Conservation (phyloP, 208 protist genomes). For the Zelonia costaricensis region DNA sequence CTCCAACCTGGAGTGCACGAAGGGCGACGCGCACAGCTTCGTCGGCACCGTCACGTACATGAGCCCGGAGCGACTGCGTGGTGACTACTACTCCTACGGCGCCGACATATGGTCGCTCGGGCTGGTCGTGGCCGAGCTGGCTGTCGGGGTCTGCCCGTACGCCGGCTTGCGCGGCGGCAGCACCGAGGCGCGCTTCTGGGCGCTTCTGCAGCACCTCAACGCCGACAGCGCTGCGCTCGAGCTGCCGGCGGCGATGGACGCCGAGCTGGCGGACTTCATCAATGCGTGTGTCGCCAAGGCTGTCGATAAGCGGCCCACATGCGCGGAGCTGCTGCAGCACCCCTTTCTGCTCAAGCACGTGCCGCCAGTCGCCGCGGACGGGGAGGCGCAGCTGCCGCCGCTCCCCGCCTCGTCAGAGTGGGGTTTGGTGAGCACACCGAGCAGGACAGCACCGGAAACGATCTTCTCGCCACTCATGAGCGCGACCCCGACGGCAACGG, state of each 20-base stretch:
- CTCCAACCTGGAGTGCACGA: constrained; percentile 86
- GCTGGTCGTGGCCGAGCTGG: constrained; percentile 89
- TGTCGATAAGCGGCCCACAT: constrained; percentile 58
- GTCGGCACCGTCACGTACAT: constrained; percentile 95
- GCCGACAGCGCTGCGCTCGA: constrained; percentile 54
- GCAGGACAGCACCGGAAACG: neutral
- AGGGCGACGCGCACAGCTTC: constrained; percentile 83
- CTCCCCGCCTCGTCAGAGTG: too few species aligned
- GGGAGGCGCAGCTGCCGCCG: neutral
- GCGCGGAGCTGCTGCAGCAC: constrained; percentile 69
- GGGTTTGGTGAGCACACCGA: neutral
- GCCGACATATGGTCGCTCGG: constrained; percentile 94
- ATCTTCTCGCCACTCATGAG: neutral
- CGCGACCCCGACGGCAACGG: neutral
- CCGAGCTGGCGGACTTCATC: constrained; percentile 71
- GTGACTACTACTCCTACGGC: constrained; percentile 87
- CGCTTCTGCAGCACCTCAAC: constrained; percentile 80
- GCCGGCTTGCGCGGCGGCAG: constrained; percentile 44
- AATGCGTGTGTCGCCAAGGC: constrained; percentile 61
- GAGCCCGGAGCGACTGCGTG: constrained; percentile 92
- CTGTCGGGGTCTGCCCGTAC: constrained; percentile 85
- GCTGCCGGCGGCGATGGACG: constrained; percentile 56
- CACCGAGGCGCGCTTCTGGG: constrained; percentile 85
- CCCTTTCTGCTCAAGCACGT: constrained; percentile 58
- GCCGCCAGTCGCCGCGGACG: neutral